Evolutionary conservation across 805 yeast species (phyloP).

Genomic region (Wickerhamomyces sydowiorum): DNA sequence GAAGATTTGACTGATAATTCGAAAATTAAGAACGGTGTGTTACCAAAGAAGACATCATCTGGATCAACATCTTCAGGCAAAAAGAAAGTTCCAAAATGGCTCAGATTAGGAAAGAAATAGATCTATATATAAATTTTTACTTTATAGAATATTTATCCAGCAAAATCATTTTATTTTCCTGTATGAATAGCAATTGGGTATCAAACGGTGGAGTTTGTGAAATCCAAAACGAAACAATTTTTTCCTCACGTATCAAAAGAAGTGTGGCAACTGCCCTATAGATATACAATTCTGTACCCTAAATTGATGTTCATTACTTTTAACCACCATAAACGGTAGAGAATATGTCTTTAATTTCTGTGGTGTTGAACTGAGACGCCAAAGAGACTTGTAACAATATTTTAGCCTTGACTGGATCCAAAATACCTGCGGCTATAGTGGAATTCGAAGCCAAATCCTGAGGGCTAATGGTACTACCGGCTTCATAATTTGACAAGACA

Average conservation of each 20-base stretch:
- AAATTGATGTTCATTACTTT: background rate
- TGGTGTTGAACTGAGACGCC: constrained; percentile 30
- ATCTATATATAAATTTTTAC: no score
- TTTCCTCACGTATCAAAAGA: no score
- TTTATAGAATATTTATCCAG: no score
- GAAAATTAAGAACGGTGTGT: constrained; percentile 12
- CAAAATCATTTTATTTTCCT: no score
- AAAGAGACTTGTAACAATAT: constrained; percentile 45
- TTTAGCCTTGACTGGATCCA: constrained; percentile 47
- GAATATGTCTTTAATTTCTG: constrained; percentile 40
- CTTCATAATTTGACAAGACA: constrained; percentile 30
- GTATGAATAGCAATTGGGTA: no score
- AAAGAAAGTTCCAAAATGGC: constrained; percentile 32
- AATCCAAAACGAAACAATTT: no score
- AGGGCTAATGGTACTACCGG: background rate
- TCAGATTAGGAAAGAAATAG: constrained; percentile 32
- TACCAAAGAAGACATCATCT: constrained; percentile 10
- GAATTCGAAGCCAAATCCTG: constrained; percentile 13
- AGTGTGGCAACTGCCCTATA: no score
- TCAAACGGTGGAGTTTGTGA: no score
- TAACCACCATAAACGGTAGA: constrained; percentile 49
- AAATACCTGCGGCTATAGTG: constrained; percentile 44
- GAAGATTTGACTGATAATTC: constrained; percentile 5
- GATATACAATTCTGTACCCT: background rate
- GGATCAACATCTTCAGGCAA: background rate